These are phyloP conservation scores for Lycium ferocissimum DNA, from an alignment of 257 asterid genomes.

Conservation along the genomic window DNA sequence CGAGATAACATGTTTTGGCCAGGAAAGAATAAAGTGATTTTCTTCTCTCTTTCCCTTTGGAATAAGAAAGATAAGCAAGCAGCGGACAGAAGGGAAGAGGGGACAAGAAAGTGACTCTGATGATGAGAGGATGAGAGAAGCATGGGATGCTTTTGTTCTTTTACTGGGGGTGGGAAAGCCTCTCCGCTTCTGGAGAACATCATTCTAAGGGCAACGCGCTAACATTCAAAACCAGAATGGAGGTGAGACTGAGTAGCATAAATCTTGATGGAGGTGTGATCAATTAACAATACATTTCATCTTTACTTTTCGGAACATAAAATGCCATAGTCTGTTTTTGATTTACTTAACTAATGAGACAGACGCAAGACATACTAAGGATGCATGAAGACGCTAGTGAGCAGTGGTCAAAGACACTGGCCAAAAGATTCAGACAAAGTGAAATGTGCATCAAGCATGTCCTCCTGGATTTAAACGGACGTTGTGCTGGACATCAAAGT, in stretches of 20 bases:
- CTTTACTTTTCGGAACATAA: not conserved
- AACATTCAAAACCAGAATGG: slow-evolving; percentile 25
- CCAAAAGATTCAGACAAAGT: slow-evolving; percentile 21
- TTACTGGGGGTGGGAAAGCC: slow-evolving; percentile 12
- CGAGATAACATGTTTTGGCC: not conserved
- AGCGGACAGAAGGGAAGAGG: not conserved
- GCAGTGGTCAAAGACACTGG: not conserved
- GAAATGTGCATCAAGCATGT: not conserved
- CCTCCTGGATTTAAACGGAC: not conserved
- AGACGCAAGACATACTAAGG: not conserved
- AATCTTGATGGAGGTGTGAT: slow-evolving; percentile 1
- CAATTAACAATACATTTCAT: slow-evolving; percentile 2
- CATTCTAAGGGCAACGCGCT: not conserved
- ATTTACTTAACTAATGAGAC: slow-evolving; percentile 3
- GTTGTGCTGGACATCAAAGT: not conserved
- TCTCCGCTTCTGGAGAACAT: not conserved
- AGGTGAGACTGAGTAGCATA: not conserved
- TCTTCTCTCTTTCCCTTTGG: not conserved
- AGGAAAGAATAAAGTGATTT: not conserved
- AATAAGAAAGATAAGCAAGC: slow-evolving; percentile 3
- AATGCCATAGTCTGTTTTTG: slow-evolving; percentile 5
- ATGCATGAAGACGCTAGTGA: slow-evolving; percentile 8
- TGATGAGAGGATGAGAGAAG: slow-evolving; percentile 17
- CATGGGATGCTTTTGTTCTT: slow-evolving; percentile 12
- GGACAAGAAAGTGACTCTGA: slow-evolving; percentile 1